These are phyloP conservation scores for Suillus subaureus DNA, from an alignment of 768 basidiomycete genomes.

Conservation along the genomic window DNA sequence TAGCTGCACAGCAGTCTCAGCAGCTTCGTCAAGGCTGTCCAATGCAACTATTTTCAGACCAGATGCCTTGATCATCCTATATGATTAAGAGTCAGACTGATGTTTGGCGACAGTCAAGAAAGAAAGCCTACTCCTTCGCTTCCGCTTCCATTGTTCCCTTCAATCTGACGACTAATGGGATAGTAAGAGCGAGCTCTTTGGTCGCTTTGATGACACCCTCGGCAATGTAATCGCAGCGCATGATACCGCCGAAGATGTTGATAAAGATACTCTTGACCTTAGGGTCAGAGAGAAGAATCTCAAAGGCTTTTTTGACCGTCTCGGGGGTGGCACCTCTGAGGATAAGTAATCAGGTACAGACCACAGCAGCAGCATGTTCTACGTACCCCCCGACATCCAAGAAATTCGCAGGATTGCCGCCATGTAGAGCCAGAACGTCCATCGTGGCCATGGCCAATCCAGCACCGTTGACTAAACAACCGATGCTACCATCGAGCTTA, in stretches of 20 bases:
- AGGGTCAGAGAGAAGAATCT: constrained; percentile 86
- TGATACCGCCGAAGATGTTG: constrained; percentile 97
- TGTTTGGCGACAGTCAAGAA: neutral
- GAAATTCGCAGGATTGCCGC: constrained; percentile 98
- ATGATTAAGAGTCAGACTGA: constrained; percentile 12
- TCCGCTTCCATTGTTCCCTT: constrained; percentile 97
- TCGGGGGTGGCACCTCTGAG: constrained; percentile 94
- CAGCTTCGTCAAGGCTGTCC: constrained; percentile 92
- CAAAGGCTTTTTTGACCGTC: constrained; percentile 99
- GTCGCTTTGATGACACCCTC: constrained; percentile 99
- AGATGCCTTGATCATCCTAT: constrained; percentile 90
- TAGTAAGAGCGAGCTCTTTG: constrained; percentile 80
- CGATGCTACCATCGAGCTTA: constrained; percentile 96
- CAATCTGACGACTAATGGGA: constrained; percentile 91
- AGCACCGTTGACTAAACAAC: constrained; percentile 97
- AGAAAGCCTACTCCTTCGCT: constrained; percentile 80
- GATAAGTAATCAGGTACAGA: constrained; percentile 8
- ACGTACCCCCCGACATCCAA: constrained; percentile 93
- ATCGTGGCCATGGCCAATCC: constrained; percentile 99
- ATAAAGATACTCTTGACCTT: constrained; percentile 99
- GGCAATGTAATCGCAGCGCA: constrained; percentile 98
- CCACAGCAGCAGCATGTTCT: neutral
- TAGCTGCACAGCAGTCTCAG: constrained; percentile 74
- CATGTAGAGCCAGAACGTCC: constrained; percentile 97
- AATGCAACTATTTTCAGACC: constrained; percentile 93